Evolutionary conservation across 192 early-diverging fungal genomes (phyloP).

Genomic region (Geranomyces variabilis): DNA sequence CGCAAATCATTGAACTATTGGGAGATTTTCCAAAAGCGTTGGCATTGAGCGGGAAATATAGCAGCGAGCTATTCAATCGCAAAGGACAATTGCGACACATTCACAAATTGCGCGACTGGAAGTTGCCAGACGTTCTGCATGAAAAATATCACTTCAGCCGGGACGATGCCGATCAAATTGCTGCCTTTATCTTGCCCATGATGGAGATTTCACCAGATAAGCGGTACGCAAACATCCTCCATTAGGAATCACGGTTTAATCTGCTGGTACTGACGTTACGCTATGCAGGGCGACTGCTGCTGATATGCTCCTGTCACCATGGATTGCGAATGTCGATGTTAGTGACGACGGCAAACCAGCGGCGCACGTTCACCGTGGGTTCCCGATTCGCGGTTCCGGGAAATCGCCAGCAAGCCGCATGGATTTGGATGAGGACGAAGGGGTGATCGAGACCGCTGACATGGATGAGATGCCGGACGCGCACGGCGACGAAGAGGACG

Average conservation of each 20-base stretch:
- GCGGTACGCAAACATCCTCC: constrained; percentile 3
- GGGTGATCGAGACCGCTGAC: neutral
- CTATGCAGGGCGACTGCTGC: constrained; percentile 43
- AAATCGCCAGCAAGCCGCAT: constrained; percentile 9
- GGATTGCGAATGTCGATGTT: constrained; percentile 42
- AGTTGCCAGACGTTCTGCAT: constrained; percentile 77
- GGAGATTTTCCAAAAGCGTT: constrained; percentile 82
- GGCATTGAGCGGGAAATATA: constrained; percentile 82
- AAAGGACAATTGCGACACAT: constrained; percentile 86
- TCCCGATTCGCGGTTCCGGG: constrained; percentile 21
- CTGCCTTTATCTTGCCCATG: constrained; percentile 86
- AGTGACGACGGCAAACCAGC: constrained; percentile 26
- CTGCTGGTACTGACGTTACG: neutral
- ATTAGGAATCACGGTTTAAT: neutral
- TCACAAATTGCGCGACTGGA: constrained; percentile 80
- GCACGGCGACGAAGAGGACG: too few species aligned
- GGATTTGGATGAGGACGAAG: constrained; percentile 33
- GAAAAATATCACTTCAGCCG: constrained; percentile 85
- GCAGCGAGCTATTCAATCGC: constrained; percentile 84
- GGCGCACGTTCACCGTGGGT: constrained; percentile 33
- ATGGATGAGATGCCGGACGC: neutral
- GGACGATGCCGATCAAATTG: constrained; percentile 72
- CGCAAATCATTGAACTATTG: constrained; percentile 93
- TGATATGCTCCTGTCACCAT: constrained; percentile 47
- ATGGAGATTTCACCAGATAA: constrained; percentile 41